Evolutionary conservation across 2,329 filamentous ascomycete genomes (phyloP).

Genomic region (Aspergillus persii): DNA sequence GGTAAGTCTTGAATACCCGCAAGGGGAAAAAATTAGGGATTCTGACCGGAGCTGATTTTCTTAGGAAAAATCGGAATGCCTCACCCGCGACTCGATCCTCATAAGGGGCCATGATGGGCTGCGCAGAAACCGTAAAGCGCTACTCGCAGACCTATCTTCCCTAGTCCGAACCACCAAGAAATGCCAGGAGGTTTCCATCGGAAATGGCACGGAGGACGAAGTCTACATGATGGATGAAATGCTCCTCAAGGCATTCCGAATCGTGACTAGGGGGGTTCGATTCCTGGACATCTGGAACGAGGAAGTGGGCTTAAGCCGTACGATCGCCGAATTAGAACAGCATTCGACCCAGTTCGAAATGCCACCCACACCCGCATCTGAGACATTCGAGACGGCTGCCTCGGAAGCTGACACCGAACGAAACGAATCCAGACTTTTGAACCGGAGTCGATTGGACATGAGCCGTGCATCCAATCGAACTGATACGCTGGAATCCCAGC

Average conservation of each 20-base stretch:
- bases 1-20: constrained; percentile 54
- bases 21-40: not conserved
- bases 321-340: constrained; percentile 39
- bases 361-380: constrained; percentile 39
- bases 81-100: constrained; percentile 75
- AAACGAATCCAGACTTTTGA: constrained; percentile 33
- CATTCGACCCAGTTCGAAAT: constrained; percentile 28
- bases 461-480: constrained; percentile 28
- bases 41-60: not conserved
- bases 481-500: constrained; percentile 26
- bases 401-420: constrained; percentile 29
- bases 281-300: constrained; percentile 84
- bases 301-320: constrained; percentile 45
- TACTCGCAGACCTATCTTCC: constrained; percentile 84
- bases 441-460: constrained; percentile 29
- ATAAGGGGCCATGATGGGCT: constrained; percentile 74
- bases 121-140: constrained; percentile 76
- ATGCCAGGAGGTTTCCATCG: constrained; percentile 70
- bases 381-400: constrained; percentile 32
- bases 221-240: constrained; percentile 76
- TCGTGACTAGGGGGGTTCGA: constrained; percentile 84
- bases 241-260: constrained; percentile 88
- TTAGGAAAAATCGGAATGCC: constrained; percentile 82
- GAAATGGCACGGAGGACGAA: constrained; percentile 39
- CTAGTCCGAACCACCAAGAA: constrained; percentile 86